Conservation (phyloP, 1,284 basidiomycete genomes). For the Fomes fomentarius region DNA sequence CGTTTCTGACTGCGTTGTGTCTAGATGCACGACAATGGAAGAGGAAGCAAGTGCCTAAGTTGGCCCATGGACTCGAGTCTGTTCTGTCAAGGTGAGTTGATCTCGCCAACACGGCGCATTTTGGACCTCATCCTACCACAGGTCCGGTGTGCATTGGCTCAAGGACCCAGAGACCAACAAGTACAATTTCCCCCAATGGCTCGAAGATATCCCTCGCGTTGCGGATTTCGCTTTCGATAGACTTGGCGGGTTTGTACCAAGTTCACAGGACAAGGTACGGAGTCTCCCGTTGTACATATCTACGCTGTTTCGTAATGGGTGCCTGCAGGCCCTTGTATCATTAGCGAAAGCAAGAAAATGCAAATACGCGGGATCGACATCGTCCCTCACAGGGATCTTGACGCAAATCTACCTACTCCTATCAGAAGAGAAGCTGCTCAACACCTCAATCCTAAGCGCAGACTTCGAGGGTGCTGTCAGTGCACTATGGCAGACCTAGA, state of each 20-base stretch:
- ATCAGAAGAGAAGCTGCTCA: slow-evolving; percentile 63
- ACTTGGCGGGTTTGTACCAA: slow-evolving; percentile 77
- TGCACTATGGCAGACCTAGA: slow-evolving; percentile 1
- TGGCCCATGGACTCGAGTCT: slow-evolving; percentile 81
- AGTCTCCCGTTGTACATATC: background rate
- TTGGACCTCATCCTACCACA: slow-evolving; percentile 36
- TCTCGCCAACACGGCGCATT: background rate
- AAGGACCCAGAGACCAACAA: slow-evolving; percentile 86
- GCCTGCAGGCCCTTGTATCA: no score
- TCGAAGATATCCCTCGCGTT: slow-evolving; percentile 77
- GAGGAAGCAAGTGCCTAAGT: slow-evolving; percentile 64
- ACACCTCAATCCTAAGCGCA: slow-evolving; percentile 59
- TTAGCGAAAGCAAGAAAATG: no score
- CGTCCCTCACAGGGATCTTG: slow-evolving; percentile 86
- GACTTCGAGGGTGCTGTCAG: slow-evolving; percentile 67
- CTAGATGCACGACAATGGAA: slow-evolving; percentile 40
- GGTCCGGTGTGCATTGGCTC: slow-evolving; percentile 92
- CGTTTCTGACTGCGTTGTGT: background rate
- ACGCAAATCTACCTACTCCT: slow-evolving; percentile 90
- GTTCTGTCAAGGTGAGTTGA: slow-evolving; percentile 80
- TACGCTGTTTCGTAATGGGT: background rate
- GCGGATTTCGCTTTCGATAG: slow-evolving; percentile 92
- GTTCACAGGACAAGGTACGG: slow-evolving; percentile 76
- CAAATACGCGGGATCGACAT: slow-evolving; percentile 87
- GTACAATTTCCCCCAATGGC: slow-evolving; percentile 82